phyloP scores from a whole-genome alignment of 805 yeast species.

The Kodamaea neixiangensis region DNA sequence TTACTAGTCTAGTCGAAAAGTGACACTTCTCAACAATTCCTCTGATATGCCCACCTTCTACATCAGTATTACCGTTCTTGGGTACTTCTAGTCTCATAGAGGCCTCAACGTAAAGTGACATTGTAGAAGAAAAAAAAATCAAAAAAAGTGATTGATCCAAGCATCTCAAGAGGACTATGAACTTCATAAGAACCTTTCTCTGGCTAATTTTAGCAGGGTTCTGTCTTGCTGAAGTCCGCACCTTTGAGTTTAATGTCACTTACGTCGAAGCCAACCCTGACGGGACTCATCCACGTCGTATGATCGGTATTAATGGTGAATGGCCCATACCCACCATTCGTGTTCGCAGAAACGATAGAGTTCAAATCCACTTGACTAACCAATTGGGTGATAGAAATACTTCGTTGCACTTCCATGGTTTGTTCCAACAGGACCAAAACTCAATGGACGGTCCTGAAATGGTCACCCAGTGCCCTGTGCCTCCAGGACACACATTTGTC shows the following conservation, averaged over 20 bases:
- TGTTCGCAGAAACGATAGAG: conserved; percentile 42
- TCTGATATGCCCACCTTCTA: neutral
- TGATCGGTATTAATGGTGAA: conserved; percentile 57
- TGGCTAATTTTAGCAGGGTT: neutral
- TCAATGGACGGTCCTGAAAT: conserved; percentile 49
- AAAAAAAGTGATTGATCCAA: neutral
- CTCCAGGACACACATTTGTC: conserved; percentile 39
- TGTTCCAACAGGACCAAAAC: conserved; percentile 39
- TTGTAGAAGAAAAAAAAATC: neutral
- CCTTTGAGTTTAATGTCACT: conserved; percentile 38
- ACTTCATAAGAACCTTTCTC: neutral
- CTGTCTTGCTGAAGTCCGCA: conserved; percentile 24
- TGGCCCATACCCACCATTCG: conserved; percentile 47
- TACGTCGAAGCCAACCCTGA: conserved; percentile 55
- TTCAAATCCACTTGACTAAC: conserved; percentile 38
- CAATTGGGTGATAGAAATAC: conserved; percentile 34
- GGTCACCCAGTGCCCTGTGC: conserved; percentile 49
- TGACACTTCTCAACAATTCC: no score
- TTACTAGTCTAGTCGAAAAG: no score
- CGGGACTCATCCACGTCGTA: conserved; percentile 49
- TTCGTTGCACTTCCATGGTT: conserved; percentile 48
- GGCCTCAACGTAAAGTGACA: neutral
- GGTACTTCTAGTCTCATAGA: neutral
- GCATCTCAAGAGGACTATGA: neutral
- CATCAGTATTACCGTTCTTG: no score